Evolutionary conservation across 2,329 filamentous ascomycete genomes (phyloP).

Genomic region (Trichoderma polysporum): DNA sequence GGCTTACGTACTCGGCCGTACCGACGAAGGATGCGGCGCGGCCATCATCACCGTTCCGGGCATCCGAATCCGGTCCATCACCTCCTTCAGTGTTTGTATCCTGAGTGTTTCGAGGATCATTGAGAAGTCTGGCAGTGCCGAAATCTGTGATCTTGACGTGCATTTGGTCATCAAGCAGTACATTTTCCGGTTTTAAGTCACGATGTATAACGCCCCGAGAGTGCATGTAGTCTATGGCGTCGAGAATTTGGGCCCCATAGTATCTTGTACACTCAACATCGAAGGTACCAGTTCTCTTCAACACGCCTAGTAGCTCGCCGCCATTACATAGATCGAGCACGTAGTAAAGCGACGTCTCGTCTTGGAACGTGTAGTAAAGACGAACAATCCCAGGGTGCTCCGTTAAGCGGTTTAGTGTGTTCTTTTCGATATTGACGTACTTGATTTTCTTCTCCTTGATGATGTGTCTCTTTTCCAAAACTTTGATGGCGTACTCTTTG

Average conservation of each 20-base stretch:
- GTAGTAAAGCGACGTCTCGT: conserved; percentile 94
- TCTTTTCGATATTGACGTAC: conserved; percentile 99
- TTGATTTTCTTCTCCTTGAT: conserved; percentile 99
- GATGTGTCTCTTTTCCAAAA: conserved; percentile 96
- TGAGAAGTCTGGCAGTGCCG: conserved; percentile 90
- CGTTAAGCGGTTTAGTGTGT: conserved; percentile 91
- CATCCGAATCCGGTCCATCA: conserved; percentile 39
- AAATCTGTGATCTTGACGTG: conserved; percentile 99
- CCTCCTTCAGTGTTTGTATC: conserved; percentile 41
- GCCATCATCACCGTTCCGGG: conserved; percentile 51
- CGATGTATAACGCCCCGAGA: conserved; percentile 92
- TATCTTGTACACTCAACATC: conserved; percentile 93
- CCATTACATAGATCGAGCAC: conserved; percentile 91
- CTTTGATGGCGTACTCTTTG: conserved; percentile 97
- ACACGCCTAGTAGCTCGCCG: conserved; percentile 84
- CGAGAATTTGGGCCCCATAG: conserved; percentile 93
- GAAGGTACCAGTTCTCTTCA: conserved; percentile 94
- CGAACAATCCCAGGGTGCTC: conserved; percentile 96
- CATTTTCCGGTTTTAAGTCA: conserved; percentile 95
- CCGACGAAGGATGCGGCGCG: conserved; percentile 94
- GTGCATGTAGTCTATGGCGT: conserved; percentile 98
- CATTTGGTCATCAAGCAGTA: conserved; percentile 91
- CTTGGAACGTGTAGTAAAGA: conserved; percentile 97
- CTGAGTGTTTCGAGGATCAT: conserved; percentile 42
- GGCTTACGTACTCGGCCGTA: conserved; percentile 96